phyloP scores from a whole-genome alignment of 176 grass and related monocot species.

The Musa troglodytarum region DNA sequence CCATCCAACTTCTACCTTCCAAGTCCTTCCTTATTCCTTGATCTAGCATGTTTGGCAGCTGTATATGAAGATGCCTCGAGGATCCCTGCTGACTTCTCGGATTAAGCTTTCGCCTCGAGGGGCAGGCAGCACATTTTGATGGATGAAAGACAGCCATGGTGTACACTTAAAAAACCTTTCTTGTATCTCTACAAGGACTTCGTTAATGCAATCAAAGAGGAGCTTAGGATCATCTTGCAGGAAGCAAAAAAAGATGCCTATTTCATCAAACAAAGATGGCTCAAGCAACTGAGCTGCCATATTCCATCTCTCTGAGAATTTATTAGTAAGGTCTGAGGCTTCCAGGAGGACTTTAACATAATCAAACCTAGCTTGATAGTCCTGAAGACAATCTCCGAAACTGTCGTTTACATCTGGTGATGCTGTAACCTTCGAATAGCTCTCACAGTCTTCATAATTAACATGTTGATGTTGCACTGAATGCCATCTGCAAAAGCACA shows the following conservation, averaged over 20 bases:
- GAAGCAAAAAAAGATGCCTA: constrained; percentile 28
- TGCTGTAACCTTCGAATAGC: constrained; percentile 4
- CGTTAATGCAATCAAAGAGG: constrained; percentile 89
- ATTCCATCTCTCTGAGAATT: constrained; percentile 69
- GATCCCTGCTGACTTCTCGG: constrained; percentile 53
- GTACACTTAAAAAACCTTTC: constrained; percentile 70
- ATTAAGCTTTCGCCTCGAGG: constrained; percentile 45
- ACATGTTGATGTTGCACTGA: constrained; percentile 2
- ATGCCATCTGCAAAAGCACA: constrained; percentile 48
- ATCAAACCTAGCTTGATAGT: constrained; percentile 42
- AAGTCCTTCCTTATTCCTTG: constrained; percentile 54
- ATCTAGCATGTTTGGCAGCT: constrained; percentile 46
- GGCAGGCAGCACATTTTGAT: constrained; percentile 28
- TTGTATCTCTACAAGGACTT: constrained; percentile 72
- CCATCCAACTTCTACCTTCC: constrained; percentile 47
- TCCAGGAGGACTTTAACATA: constrained; percentile 70
- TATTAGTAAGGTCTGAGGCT: constrained; percentile 59
- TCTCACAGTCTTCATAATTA: constrained; percentile 1
- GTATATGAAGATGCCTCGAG: constrained; percentile 44
- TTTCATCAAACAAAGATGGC: constrained; percentile 58
- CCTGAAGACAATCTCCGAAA: constrained; percentile 32
- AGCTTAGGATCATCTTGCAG: constrained; percentile 54
- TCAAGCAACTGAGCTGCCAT: constrained; percentile 63
- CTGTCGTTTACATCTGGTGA: constrained; percentile 31
- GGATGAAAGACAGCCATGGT: constrained; percentile 43